Base-by-base conservation (phyloP, 2,329 filamentous ascomycete species). In the Ophiocordyceps polyrhachis-furcata region DNA sequence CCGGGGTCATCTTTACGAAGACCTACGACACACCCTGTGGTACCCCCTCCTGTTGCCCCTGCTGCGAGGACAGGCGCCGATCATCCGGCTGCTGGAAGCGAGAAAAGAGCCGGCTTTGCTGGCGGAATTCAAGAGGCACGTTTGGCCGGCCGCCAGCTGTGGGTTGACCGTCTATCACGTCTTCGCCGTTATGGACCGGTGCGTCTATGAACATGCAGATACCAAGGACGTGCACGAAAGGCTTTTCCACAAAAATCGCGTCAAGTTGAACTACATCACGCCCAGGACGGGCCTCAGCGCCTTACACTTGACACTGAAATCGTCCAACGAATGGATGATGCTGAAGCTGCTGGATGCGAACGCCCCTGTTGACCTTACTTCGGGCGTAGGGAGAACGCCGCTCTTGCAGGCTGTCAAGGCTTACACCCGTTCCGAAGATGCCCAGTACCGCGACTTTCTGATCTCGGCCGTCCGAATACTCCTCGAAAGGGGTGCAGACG, bases 41-140 rank as follows among this genome's bases (percentile, higher is more conserved):
- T 15, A 41, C 12, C 43, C 43, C 11, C 43, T 45, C n/a, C 40
- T 45, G 7, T n/a, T 42, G 13, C 43, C 43, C 14, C 20, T 45
- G 15, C 7, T 45, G 3, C 17, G 20, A 42, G 11, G 29, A n/a
- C 19, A 45, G 12, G 5, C 11, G 8, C 8, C 12, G 6, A 35
- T 45, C 14, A 15, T 42, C 8, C 12, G 14, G 11, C 29, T 28
- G 40, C 11, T 38, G 35, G 17, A 17, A 23, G 21, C 8, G 2
- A 38, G 1, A 3, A 9, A 2, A 9, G n/a, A 4, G 6, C 7
- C n/a, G n/a, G 5, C n/a, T 1, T 20, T 19, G 3, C 17, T 45
- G 28, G 29, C 31, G 8, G 20, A 35, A 4, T n/a, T 5, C 21
- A 15, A 28, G 13, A 14, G n/a, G 11, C 13, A 28, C 2, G 4